Evolutionary conservation across 2,329 filamentous ascomycete genomes (phyloP), one percentile per base, ranked within the genome.

Genomic region (Aureobasidium pullulans): DNA sequence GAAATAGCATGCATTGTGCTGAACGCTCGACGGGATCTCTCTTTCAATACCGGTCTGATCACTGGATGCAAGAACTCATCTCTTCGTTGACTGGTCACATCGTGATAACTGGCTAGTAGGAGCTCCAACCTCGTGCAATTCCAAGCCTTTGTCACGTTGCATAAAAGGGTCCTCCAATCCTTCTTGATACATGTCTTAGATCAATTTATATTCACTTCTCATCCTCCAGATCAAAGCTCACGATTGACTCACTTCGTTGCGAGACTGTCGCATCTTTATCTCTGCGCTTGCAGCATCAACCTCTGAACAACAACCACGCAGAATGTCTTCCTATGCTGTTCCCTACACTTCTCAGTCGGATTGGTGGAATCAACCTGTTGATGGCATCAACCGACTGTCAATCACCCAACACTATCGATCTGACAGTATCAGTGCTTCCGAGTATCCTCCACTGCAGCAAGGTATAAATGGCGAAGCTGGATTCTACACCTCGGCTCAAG

Each of bases 1-100:
- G 40, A 43, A 54, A 46, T 56, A 56, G 52, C 52, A 56, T 37
- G 36, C 52, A 56, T 56, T 56, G 40, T 56, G 40, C 52, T 46
- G 34, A 37, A 46, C 7, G 52, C 52, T 46, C 13, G 11, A 28
- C 52, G 40, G 52, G 52, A 56, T 23, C 39, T 56, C 10, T 56
- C 39, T 56, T 43, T 56, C 8, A 56, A 29, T 13, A n/a, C 36
- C 29, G 4, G 39, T 56, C 52, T 37, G 16, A 46, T 56, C 52
- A 56, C 52, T 56, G 52, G 40, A 46, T 46, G 52, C 52, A 56
- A 31, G 29, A 36, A 29, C 52, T 43, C 16, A 37, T 6, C 31
- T 34, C 6, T 40, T 11, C 49, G 19, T 16, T 56, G 39, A 46
- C 52, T 56, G 40, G 52, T 56, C 52, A 56, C 39, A 44, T 56